phyloP scores from a whole-genome alignment of 2,329 filamentous ascomycete genomes.

The Podosphaera fusca region DNA sequence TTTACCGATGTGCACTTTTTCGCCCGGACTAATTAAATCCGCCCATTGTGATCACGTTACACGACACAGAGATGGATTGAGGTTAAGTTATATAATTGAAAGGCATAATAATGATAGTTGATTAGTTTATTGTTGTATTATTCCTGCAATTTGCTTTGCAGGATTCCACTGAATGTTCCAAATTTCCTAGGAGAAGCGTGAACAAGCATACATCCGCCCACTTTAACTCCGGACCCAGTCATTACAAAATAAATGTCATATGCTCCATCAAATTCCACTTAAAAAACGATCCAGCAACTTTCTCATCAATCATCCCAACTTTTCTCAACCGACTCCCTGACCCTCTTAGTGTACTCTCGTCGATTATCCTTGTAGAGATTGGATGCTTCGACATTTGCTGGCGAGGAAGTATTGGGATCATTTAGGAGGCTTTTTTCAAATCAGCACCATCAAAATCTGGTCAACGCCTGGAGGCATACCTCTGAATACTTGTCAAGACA shows the following conservation, averaged over 20 bases:
- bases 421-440: slow-evolving; percentile 51
- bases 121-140: background rate
- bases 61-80: too few relatives aligned
- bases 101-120: background rate
- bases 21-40: too few relatives aligned
- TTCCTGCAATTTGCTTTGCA: background rate
- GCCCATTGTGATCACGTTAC: too few relatives aligned
- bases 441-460: slow-evolving; percentile 13
- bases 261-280: background rate
- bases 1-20: too few relatives aligned
- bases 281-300: background rate
- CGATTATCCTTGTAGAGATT: slow-evolving; percentile 97
- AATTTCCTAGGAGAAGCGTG: background rate
- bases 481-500: slow-evolving; percentile 92
- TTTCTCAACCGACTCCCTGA: slow-evolving; percentile 93
- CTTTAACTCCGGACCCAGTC: background rate
- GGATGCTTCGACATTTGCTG: slow-evolving; percentile 91
- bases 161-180: background rate
- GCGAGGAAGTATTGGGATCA: slow-evolving; percentile 94
- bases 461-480: slow-evolving; percentile 27
- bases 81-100: too few relatives aligned
- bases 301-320: slow-evolving; percentile 71
- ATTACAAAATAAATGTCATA: background rate
- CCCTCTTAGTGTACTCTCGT: slow-evolving; percentile 86
- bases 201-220: background rate